Percentiles rank a stretch among this genome's conserved stretches.
Evolutionary conservation across 2,329 filamentous ascomycete species (phyloP).

Genomic region (Canariomyces notabilis): DNA sequence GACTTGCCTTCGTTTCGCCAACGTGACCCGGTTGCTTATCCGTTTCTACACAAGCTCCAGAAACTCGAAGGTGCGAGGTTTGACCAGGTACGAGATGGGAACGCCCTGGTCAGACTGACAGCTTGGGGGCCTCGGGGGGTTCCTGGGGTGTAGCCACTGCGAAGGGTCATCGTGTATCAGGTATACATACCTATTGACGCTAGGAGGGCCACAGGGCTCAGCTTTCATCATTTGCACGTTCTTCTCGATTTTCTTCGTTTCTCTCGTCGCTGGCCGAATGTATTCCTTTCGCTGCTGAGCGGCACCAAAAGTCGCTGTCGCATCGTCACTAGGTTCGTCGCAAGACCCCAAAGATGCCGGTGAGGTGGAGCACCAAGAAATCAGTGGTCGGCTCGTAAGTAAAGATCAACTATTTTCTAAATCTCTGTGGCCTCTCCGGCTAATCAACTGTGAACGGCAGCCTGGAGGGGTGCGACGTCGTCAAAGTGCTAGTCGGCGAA

Average conservation of each 20-base stretch:
- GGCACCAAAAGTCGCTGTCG: constrained; percentile 1
- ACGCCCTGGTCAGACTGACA: too few species aligned
- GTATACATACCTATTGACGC: background rate
- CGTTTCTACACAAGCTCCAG: too few species aligned
- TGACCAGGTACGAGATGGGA: too few species aligned
- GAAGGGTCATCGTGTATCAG: background rate
- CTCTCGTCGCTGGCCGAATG: background rate
- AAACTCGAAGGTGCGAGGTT: too few species aligned
- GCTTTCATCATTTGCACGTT: background rate
- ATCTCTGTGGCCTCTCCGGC: background rate
- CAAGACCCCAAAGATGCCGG: constrained; percentile 1
- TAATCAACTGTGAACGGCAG: constrained; percentile 6
- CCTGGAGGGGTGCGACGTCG: constrained; percentile 21
- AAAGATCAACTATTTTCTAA: too few species aligned
- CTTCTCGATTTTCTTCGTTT: background rate
- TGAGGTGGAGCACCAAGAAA: constrained; percentile 21
- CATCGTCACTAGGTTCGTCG: background rate
- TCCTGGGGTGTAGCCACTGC: too few species aligned
- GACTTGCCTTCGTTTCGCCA: constrained; percentile 2
- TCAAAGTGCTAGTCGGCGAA: constrained; percentile 30
- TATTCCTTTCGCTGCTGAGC: constrained; percentile 4
- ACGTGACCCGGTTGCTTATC: background rate
- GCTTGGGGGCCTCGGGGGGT: too few species aligned
- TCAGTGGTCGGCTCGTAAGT: constrained; percentile 20
- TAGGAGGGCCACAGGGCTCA: too few species aligned